Percentiles rank a stretch among this genome's conserved stretches.
Conservation (phyloP, 495 filamentous ascomycete species). For the Cercophora sp. region DNA sequence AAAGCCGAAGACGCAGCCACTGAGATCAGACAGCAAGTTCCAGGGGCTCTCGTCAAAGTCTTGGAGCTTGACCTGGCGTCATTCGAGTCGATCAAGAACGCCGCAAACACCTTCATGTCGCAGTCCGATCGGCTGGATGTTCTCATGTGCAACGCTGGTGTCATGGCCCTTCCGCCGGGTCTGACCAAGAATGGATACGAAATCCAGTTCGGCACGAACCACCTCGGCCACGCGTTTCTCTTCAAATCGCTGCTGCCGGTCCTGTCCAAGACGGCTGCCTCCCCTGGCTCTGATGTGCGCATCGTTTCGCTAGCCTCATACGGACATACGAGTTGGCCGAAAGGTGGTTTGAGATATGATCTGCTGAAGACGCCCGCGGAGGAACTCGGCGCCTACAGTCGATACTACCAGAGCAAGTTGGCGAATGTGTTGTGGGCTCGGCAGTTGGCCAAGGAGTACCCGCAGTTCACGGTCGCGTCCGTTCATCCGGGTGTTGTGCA, state of each 20-base stretch:
- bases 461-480: conserved; percentile 45
- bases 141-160: conserved; percentile 57
- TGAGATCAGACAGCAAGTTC: conserved; percentile 7
- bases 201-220: conserved; percentile 65
- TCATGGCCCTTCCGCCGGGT: conserved; percentile 53
- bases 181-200: conserved; percentile 63
- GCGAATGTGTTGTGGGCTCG: conserved; percentile 63
- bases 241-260: conserved; percentile 58
- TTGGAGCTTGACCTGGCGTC: conserved; percentile 37
- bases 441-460: conserved; percentile 57
- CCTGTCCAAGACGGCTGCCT: conserved; percentile 47
- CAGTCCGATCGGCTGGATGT: conserved; percentile 38
- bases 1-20: conserved; percentile 9
- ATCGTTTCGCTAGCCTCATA: conserved; percentile 38
- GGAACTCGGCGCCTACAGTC: conserved; percentile 10
- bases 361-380: conserved; percentile 31
- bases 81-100: conserved; percentile 26
- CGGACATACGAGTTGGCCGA: conserved; percentile 33
- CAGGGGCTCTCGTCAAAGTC: conserved; percentile 16
- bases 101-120: conserved; percentile 16
- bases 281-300: conserved; percentile 34
- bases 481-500: conserved; percentile 65
- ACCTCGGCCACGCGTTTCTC: conserved; percentile 64
- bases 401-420: conserved; percentile 66
- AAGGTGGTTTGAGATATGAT: conserved; percentile 35